These are phyloP conservation scores for Penicillium sp. DNA, from an alignment of 2,329 filamentous ascomycete genomes.

Conservation along the genomic window DNA sequence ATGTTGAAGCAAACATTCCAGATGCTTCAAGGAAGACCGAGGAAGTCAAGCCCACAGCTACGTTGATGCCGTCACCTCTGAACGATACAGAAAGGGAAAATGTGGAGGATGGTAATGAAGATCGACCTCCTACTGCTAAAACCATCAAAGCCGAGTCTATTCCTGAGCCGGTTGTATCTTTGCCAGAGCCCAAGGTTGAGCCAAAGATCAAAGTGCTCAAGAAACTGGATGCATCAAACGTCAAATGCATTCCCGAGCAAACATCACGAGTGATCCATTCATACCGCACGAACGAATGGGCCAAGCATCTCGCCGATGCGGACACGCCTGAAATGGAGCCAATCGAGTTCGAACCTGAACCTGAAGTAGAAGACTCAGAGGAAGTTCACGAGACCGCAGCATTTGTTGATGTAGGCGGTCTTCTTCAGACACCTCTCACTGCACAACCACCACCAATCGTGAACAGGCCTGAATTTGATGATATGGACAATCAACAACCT, in stretches of 20 bases:
- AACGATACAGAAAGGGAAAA: not conserved
- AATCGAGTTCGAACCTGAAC: slow-evolving; percentile 37
- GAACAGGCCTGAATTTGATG: slow-evolving; percentile 17
- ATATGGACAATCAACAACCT: slow-evolving; percentile 18
- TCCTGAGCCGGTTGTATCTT: not conserved
- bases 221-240: slow-evolving; percentile 35
- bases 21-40: not conserved
- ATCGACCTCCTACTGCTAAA: not conserved
- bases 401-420: slow-evolving; percentile 63
- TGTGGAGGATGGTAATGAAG: not conserved
- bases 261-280: slow-evolving; percentile 75
- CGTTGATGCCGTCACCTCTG: not conserved
- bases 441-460: slow-evolving; percentile 47
- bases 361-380: slow-evolving; percentile 29
- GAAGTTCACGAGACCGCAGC: slow-evolving; percentile 53
- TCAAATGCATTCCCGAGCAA: slow-evolving; percentile 65
- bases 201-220: slow-evolving; percentile 6
- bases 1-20: not conserved
- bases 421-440: slow-evolving; percentile 63
- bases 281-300: slow-evolving; percentile 94
- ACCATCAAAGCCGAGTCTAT: not conserved
- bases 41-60: not conserved
- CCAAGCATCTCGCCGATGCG: slow-evolving; percentile 78
- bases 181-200: not conserved
- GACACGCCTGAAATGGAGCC: slow-evolving; percentile 64